Conservation (phyloP, 179 eudicot genomes). For the Sideroxylon spinosum region DNA sequence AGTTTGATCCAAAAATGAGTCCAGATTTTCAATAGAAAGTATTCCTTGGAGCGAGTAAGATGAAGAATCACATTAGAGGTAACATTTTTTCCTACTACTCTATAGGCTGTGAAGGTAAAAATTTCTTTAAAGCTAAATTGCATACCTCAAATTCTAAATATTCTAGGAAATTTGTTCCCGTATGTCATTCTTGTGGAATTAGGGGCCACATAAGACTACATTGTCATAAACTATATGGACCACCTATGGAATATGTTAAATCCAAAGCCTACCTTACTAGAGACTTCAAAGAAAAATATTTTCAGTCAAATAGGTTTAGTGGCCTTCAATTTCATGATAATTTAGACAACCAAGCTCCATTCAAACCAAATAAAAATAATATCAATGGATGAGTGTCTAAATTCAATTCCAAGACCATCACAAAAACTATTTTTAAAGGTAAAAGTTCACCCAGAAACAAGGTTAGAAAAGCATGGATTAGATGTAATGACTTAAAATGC, state of each 20-base stretch:
- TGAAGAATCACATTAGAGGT: too few species aligned
- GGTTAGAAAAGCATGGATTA: neutral
- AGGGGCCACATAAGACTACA: neutral
- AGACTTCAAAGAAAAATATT: neutral
- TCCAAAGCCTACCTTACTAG: neutral
- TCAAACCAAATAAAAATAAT: too few species aligned
- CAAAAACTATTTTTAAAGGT: neutral
- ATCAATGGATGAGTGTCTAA: neutral
- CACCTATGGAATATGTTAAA: neutral
- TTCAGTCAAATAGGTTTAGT: too few species aligned
- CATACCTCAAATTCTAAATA: too few species aligned
- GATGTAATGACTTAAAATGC: neutral
- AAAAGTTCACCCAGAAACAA: neutral
- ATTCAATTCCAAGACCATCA: neutral
- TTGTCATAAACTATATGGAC: neutral
- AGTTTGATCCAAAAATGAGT: too few species aligned
- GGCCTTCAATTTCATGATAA: too few species aligned
- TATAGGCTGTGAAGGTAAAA: too few species aligned
- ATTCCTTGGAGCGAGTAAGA: too few species aligned
- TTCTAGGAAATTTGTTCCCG: neutral
- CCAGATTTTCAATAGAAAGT: too few species aligned
- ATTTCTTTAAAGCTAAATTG: too few species aligned
- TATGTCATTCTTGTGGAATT: neutral
- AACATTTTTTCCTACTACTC: too few species aligned
- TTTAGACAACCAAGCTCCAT: too few species aligned